A percentile compares a stretch with the other conserved stretches of the same genome.
Conservation (phyloP, 192 early-diverging fungal species). For the Gryganskiella cystojenkinii region DNA sequence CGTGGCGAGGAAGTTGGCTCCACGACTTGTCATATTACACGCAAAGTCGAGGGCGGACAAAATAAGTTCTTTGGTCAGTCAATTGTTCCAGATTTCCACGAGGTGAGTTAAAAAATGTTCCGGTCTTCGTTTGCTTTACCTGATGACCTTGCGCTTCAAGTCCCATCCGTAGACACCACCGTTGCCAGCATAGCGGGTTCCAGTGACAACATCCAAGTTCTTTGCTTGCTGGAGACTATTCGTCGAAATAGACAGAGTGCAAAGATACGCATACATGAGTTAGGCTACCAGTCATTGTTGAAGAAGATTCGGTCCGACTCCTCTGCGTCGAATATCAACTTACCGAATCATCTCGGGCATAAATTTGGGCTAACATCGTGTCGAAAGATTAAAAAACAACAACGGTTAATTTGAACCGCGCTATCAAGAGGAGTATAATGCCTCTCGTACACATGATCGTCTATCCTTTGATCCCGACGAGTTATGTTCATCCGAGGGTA, state of each 20-base stretch:
- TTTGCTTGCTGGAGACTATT: slow-evolving; percentile 78
- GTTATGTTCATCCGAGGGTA: too few relatives aligned
- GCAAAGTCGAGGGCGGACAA: not conserved
- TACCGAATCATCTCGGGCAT: slow-evolving; percentile 94
- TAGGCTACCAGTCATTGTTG: too few relatives aligned
- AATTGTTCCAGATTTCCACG: not conserved
- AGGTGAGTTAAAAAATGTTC: too few relatives aligned
- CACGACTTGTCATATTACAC: slow-evolving; percentile 68
- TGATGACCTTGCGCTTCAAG: slow-evolving; percentile 94
- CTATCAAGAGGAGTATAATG: not conserved
- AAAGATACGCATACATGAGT: too few relatives aligned
- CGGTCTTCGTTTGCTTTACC: slow-evolving; percentile 53
- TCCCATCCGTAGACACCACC: slow-evolving; percentile 99
- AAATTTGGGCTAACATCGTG: slow-evolving; percentile 85
- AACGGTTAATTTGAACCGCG: not conserved
- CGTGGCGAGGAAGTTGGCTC: slow-evolving; percentile 95
- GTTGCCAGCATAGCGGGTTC: slow-evolving; percentile 87
- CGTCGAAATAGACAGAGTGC: too few relatives aligned
- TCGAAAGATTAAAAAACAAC: slow-evolving; percentile 11
- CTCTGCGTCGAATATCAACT: too few relatives aligned
- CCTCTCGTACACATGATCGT: too few relatives aligned
- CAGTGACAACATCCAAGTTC: slow-evolving; percentile 94
- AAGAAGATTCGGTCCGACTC: too few relatives aligned
- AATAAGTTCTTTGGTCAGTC: not conserved
- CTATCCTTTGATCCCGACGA: too few relatives aligned